Conservation (phyloP, 257 asterid genomes). For the Solanum rostratum region DNA sequence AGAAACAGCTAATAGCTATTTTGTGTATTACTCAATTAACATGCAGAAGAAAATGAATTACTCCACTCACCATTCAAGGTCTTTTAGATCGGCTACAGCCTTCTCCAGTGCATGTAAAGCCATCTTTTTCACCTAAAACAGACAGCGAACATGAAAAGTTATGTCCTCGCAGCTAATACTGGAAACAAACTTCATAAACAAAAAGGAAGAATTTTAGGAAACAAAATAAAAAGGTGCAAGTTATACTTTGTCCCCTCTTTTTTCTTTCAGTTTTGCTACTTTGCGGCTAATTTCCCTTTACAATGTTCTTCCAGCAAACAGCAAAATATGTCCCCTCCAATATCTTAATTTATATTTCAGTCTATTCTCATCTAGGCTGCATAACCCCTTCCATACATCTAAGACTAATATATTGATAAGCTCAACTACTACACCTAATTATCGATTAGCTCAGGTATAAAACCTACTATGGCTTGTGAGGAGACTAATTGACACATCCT, state of each 20-base stretch:
- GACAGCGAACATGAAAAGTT: not conserved
- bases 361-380: not conserved
- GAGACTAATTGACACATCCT: not conserved
- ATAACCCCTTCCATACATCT: not conserved
- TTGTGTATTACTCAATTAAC: not conserved
- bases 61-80: not conserved
- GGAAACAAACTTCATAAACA: not conserved
- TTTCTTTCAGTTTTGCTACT: not conserved
- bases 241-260: not conserved
- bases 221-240: not conserved
- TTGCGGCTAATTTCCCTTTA: not conserved
- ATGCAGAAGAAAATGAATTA: not conserved
- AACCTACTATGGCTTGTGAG: not conserved
- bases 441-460: not conserved
- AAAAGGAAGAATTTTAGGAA: not conserved
- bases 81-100: constrained; percentile 9
- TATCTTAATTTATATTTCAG: not conserved
- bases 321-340: not conserved
- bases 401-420: not conserved
- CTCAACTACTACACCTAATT: not conserved
- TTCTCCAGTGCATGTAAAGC: constrained; percentile 29
- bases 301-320: not conserved
- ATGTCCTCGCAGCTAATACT: not conserved
- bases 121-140: constrained; percentile 43
- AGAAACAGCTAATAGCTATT: not conserved